These are phyloP conservation scores for Pseudogymnoascus sp. DNA, from an alignment of 2,329 filamentous ascomycete genomes.

Conservation along the genomic window DNA sequence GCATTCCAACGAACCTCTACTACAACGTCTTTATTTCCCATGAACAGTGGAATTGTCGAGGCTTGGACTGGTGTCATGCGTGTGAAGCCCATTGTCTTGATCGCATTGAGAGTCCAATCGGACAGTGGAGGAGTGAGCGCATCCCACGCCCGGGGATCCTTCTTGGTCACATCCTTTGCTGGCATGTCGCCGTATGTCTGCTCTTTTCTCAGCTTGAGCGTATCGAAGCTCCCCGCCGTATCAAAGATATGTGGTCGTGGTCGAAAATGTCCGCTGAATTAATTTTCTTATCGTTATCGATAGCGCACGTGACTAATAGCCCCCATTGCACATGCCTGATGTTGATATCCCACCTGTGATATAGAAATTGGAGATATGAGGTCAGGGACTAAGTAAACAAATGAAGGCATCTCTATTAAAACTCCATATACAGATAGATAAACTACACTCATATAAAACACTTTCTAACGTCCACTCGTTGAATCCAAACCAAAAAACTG, in stretches of 20 bases:
- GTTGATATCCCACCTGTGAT: neutral
- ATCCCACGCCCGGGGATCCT: conserved; percentile 53
- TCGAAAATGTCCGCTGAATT: conserved; percentile 5
- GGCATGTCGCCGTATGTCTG: neutral
- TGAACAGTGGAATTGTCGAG: conserved; percentile 79
- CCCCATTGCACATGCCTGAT: neutral
- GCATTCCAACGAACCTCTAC: conserved; percentile 53
- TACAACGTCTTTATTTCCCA: conserved; percentile 85
- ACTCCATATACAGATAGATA: neutral
- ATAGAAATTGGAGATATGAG: neutral
- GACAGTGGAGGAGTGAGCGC: conserved; percentile 62
- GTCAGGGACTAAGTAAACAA: neutral
- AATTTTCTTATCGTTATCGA: conserved; percentile 9
- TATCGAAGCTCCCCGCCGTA: conserved; percentile 1
- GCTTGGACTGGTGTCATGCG: conserved; percentile 94
- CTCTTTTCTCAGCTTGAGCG: neutral
- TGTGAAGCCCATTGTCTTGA: conserved; percentile 74
- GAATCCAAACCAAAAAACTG: neutral
- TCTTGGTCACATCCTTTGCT: conserved; percentile 28
- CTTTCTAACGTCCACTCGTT: neutral
- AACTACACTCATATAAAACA: neutral
- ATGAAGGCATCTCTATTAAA: neutral
- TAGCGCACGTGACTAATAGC: neutral
- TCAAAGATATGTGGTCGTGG: conserved; percentile 7
- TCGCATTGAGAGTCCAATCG: conserved; percentile 79